phyloP scores from a whole-genome alignment of 768 basidiomycete species.

The Tubosaeta brunneosetosa region DNA sequence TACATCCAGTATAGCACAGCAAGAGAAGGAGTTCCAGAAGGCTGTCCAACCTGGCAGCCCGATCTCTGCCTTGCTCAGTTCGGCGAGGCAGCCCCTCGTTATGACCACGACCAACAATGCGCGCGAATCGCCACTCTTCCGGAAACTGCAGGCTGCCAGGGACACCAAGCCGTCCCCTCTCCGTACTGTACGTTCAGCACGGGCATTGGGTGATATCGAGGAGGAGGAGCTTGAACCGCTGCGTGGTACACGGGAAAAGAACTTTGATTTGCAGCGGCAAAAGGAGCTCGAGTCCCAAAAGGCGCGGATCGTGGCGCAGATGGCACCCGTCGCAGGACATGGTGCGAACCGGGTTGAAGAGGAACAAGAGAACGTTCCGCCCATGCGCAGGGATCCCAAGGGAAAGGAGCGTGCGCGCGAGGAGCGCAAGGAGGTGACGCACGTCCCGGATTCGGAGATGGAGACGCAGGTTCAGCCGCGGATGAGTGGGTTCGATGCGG shows the following conservation, averaged over 20 bases:
- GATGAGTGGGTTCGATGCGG: conserved; percentile 64
- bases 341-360: conserved; percentile 31
- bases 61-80: conserved; percentile 85
- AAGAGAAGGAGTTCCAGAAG: conserved; percentile 95
- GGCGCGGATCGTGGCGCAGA: conserved; percentile 90
- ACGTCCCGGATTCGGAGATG: conserved; percentile 15
- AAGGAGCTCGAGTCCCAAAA: conserved; percentile 89
- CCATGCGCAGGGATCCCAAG: conserved; percentile 27
- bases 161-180: conserved; percentile 51
- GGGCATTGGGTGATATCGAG: conserved; percentile 44
- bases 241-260: conserved; percentile 38
- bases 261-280: conserved; percentile 41
- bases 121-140: conserved; percentile 35
- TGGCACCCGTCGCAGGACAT: conserved; percentile 53
- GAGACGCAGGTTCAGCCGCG: conserved; percentile 25
- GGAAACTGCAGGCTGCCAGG: conserved; percentile 54
- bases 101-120: conserved; percentile 50
- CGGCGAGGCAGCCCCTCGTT: conserved; percentile 82
- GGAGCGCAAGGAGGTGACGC: conserved; percentile 16
- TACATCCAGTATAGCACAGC: conserved; percentile 66
- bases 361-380: conserved; percentile 33
- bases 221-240: conserved; percentile 38
- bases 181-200: conserved; percentile 37
- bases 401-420: conserved; percentile 29
- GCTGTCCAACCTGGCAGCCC: conserved; percentile 95